A percentile compares a stretch with the other conserved stretches of the same genome.
These are phyloP conservation scores for Phytophthora cryptogea DNA, from an alignment of 352 stramenopile genomes.

Conservation along the genomic window DNA sequence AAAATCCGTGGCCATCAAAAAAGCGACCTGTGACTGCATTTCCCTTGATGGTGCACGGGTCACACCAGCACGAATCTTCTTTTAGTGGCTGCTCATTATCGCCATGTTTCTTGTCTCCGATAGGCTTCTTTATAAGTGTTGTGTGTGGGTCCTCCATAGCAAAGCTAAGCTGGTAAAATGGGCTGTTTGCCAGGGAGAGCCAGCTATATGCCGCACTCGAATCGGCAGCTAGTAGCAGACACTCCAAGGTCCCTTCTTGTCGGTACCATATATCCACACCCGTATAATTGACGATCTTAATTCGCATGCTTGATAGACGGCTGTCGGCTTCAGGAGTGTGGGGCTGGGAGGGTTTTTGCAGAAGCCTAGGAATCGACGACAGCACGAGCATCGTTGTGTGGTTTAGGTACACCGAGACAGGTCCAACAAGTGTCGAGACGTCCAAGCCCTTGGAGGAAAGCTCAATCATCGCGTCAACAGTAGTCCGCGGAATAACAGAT, in stretches of 20 bases:
- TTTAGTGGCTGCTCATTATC: conserved; percentile 1
- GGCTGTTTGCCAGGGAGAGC: conserved; percentile 51
- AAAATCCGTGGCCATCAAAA: conserved; percentile 52
- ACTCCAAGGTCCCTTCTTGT: conserved; percentile 67
- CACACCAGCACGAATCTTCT: conserved; percentile 50
- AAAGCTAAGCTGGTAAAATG: conserved; percentile 65
- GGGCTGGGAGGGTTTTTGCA: conserved; percentile 18
- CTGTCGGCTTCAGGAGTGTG: conserved; percentile 15
- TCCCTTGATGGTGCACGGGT: conserved; percentile 68
- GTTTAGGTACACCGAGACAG: conserved; percentile 62
- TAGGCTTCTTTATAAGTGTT: neutral
- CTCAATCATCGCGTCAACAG: conserved; percentile 48
- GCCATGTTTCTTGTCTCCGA: conserved; percentile 1
- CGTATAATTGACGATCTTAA: conserved; percentile 53
- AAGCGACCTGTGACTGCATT: conserved; percentile 63
- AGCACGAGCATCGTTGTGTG: conserved; percentile 75
- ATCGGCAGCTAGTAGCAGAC: conserved; percentile 40
- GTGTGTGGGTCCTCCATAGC: conserved; percentile 36
- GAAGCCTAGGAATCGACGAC: conserved; percentile 55
- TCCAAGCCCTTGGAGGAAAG: conserved; percentile 33
- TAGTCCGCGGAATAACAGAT: conserved; percentile 60
- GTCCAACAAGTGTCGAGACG: conserved; percentile 57
- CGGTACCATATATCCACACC: conserved; percentile 61
- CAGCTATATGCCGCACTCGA: conserved; percentile 65
- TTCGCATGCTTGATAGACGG: conserved; percentile 61